phyloP scores from a whole-genome alignment of 805 yeast species.

The Zygosaccharomyces lentus region DNA sequence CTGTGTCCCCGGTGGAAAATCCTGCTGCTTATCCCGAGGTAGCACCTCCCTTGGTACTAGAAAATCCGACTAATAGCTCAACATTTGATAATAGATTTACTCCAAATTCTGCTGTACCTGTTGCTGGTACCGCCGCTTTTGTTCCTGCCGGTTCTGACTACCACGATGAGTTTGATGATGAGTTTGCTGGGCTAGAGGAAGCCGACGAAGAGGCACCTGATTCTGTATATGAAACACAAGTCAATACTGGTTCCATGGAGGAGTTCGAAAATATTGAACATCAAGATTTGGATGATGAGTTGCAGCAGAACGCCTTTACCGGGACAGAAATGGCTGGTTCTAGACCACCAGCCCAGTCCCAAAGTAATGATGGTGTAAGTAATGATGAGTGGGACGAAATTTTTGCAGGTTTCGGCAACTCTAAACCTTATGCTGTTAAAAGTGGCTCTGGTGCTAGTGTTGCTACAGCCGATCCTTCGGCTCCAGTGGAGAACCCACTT shows the following conservation, averaged over 20 bases:
- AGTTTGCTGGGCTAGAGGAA: conserved; percentile 43
- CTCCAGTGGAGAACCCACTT: conserved; percentile 18
- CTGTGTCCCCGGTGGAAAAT: not conserved
- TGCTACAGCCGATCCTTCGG: conserved; percentile 9
- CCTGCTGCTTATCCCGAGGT: not conserved
- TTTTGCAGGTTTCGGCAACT: conserved; percentile 80
- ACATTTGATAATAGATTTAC: not conserved
- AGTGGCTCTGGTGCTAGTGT: conserved; percentile 7
- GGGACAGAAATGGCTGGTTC: conserved; percentile 10
- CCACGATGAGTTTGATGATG: conserved; percentile 38
- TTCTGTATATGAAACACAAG: conserved; percentile 25
- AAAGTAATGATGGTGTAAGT: conserved; percentile 22
- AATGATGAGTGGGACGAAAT: conserved; percentile 92
- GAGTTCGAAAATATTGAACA: conserved; percentile 28
- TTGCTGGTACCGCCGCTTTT: conserved; percentile 1
- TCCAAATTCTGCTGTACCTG: conserved; percentile 1
- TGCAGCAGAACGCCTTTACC: conserved; percentile 25
- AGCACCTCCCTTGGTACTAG: not conserved
- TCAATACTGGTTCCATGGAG: conserved; percentile 25
- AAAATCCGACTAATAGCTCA: not conserved
- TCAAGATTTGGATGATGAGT: conserved; percentile 26
- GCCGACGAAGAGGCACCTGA: conserved; percentile 38
- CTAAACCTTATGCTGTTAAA: conserved; percentile 10
- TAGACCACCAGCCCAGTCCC: not conserved
- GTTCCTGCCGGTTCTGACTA: conserved; percentile 7